Percentiles rank a stretch among this genome's conserved stretches.
Conservation (phyloP, 2,329 filamentous ascomycete genomes). For the Xylariaceae sp. region DNA sequence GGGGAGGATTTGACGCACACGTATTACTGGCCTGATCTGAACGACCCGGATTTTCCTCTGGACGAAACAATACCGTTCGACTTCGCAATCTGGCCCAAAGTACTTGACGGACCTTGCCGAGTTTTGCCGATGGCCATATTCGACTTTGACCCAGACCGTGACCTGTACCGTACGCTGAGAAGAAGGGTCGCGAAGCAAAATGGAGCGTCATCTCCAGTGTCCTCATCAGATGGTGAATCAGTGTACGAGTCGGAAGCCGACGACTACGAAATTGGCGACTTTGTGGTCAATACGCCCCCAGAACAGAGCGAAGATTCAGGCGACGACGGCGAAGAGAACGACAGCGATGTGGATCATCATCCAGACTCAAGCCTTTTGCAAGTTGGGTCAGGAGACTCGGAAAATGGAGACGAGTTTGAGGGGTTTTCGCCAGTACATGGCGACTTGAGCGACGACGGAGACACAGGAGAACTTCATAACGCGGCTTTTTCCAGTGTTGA, state of each 20-base stretch:
- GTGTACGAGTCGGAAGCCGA: constrained; percentile 15
- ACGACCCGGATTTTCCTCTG: background rate
- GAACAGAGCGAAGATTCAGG: constrained; percentile 9
- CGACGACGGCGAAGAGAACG: constrained; percentile 26
- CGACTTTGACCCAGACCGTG: background rate
- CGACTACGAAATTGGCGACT: constrained; percentile 25
- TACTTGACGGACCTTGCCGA: background rate
- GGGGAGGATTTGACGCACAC: constrained; percentile 19
- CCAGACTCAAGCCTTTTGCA: background rate
- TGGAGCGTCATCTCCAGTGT: background rate
- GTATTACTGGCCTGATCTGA: constrained; percentile 33
- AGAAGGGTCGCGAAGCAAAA: constrained; percentile 3
- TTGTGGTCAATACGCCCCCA: constrained; percentile 13
- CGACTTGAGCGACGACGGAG: constrained; percentile 10
- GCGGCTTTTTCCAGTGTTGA: constrained; percentile 22
- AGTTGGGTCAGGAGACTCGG: constrained; percentile 6
- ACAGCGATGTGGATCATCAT: constrained; percentile 22
- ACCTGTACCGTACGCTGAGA: constrained; percentile 3
- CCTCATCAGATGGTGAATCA: constrained; percentile 2
- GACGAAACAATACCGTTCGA: background rate
- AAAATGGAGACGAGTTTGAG: constrained; percentile 11
- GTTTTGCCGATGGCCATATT: background rate
- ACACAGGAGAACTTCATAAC: constrained; percentile 4
- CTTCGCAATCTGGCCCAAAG: background rate
- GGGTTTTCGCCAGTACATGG: constrained; percentile 26